A percentile compares a stretch with the other conserved stretches of the same genome.
Evolutionary conservation across 208 protist genomes (phyloP).

Genomic region (Kentomonas sorsogonicus): DNA sequence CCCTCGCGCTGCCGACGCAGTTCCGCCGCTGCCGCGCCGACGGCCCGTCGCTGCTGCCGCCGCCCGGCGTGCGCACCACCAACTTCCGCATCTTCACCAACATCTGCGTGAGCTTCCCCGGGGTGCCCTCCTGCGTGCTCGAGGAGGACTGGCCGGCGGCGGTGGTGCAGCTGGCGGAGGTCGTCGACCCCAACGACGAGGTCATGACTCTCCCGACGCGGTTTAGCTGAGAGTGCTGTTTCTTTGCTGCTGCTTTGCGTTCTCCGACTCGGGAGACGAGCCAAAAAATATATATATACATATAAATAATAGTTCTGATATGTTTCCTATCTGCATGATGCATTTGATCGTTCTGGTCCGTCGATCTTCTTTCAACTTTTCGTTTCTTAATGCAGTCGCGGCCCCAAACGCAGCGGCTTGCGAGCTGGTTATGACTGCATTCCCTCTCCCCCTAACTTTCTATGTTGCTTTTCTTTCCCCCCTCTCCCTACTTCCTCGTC

Average conservation of each 20-base stretch:
- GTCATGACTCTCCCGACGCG: constrained; percentile 47
- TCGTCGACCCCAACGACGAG: constrained; percentile 41
- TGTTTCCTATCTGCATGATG: no score
- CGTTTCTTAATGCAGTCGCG: no score
- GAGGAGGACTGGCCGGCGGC: constrained; percentile 45
- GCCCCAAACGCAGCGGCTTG: no score
- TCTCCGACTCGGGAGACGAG: background rate
- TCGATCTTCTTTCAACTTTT: background rate
- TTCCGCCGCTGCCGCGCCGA: constrained; percentile 11
- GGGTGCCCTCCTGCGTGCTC: constrained; percentile 40
- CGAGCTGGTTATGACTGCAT: no score
- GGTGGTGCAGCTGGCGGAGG: constrained; percentile 43
- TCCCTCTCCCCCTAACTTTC: no score
- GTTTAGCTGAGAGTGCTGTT: constrained; percentile 27
- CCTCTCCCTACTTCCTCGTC: no score
- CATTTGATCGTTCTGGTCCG: no score
- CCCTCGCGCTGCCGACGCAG: constrained; percentile 12
- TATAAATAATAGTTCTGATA: no score
- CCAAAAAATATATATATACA: no score
- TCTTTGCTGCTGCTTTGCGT: background rate
- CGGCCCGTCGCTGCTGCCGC: no score
- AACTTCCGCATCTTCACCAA: constrained; percentile 40
- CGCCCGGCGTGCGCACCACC: constrained; percentile 45
- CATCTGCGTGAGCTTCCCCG: constrained; percentile 43
- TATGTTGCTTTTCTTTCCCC: no score